Conservation (phyloP, 2,329 filamentous ascomycete genomes). For the Penicillium olsonii region DNA sequence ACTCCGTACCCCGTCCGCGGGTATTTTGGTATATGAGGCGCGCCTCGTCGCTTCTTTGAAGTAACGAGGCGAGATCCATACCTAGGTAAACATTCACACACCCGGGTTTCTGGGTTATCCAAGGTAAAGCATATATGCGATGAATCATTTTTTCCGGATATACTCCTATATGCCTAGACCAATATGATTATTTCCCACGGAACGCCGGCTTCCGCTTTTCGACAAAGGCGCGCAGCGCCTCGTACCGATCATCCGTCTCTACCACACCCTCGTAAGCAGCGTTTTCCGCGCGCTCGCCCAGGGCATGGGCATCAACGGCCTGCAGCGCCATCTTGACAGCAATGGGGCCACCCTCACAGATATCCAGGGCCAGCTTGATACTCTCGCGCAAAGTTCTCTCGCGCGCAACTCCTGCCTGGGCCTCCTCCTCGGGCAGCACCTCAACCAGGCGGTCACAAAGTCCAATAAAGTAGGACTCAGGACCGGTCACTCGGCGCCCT, state of each 20-base stretch:
- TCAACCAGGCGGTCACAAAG: constrained; percentile 89
- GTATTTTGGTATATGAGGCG: no score
- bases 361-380: constrained; percentile 75
- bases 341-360: constrained; percentile 86
- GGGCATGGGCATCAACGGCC: constrained; percentile 69
- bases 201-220: constrained; percentile 74
- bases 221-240: constrained; percentile 82
- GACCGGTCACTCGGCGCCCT: constrained; percentile 76
- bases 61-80: no score
- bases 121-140: no score
- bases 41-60: no score
- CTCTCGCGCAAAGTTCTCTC: constrained; percentile 72
- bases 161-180: no score
- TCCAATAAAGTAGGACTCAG: constrained; percentile 89
- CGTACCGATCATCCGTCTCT: constrained; percentile 79
- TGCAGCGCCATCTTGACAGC: constrained; percentile 76
- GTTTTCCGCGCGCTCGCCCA: constrained; percentile 76
- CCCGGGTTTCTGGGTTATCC: no score
- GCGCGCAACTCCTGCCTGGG: constrained; percentile 60
- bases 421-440: constrained; percentile 58
- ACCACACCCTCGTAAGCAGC: constrained; percentile 82
- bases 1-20: not conserved
- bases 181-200: constrained; percentile 55
- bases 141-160: no score
- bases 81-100: no score